phyloP scores from a whole-genome alignment of 148 eudicot species.

The Chenopodium quinoa region DNA sequence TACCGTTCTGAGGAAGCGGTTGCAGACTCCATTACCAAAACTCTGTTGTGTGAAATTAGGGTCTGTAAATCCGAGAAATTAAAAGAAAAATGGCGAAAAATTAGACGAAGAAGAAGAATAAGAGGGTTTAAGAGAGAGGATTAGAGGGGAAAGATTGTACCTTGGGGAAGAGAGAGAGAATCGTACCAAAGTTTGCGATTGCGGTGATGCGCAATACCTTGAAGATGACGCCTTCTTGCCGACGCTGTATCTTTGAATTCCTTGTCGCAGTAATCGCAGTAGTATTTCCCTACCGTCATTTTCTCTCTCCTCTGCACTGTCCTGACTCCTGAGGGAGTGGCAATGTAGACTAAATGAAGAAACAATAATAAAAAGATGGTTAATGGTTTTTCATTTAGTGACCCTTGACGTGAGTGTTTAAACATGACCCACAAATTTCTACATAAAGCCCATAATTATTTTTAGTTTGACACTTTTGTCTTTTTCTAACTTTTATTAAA shows the following conservation, averaged over 20 bases:
- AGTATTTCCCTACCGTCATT: conserved; percentile 71
- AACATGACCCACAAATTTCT: too few species aligned
- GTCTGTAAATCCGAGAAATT: conserved; percentile 21
- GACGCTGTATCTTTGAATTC: conserved; percentile 72
- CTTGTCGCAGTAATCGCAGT: conserved; percentile 93
- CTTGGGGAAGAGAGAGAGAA: conserved; percentile 43
- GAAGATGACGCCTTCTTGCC: conserved; percentile 79
- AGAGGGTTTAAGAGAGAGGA: conserved; percentile 11
- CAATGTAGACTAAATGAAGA: too few species aligned
- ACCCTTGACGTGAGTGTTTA: too few species aligned
- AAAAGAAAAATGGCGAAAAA: neutral
- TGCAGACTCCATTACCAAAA: conserved; percentile 54
- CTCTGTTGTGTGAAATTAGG: conserved; percentile 1
- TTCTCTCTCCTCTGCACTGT: neutral
- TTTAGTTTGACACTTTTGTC: too few species aligned
- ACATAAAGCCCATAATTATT: too few species aligned
- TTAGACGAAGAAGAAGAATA: neutral
- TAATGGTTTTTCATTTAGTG: too few species aligned
- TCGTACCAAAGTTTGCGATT: conserved; percentile 75
- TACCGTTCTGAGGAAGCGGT: conserved; percentile 78
- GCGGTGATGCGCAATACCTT: conserved; percentile 64
- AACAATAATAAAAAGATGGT: too few species aligned
- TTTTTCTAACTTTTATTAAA: too few species aligned
- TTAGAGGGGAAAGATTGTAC: neutral
- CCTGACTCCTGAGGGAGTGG: too few species aligned